Evolutionary conservation across 345 rosid species (phyloP), one percentile per base, ranked within the genome.

Genomic region (Linum usitatissimum): DNA sequence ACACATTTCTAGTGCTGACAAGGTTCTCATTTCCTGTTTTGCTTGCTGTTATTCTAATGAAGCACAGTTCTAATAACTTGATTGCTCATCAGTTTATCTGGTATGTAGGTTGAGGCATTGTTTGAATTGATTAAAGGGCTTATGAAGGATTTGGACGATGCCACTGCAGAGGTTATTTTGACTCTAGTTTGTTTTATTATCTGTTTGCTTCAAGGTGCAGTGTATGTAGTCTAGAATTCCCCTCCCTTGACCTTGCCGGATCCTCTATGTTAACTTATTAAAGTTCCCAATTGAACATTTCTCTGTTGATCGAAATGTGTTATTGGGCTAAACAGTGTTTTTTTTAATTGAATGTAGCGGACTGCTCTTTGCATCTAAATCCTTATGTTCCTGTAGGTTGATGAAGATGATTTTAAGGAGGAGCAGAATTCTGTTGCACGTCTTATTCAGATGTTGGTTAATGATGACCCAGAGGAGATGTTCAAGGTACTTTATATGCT

Each of bases 361-460:
- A 12, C 18, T 64, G 31, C 53, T 69, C 1, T 53, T 18, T 53
- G 9, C 31, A 7, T 57, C 14, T 55, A 7, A 40, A 18, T n/a
- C 45, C 13, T 57, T 69, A 63, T 30, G 65, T 42, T 18, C 62
- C 19, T 64, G 59, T 71, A 93, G 99, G 74, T 86, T 68, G 97
- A 90, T 76, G 91, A 87, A 81, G 96, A 93, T 66, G 97, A 93
- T 76, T 93, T 90, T 69, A 86, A 82, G 77, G 97, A 86, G 80
- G 97, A 90, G 80, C 99, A 93, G 76, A 90, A 84, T 80, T 86
- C 99, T 66, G 97, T 93, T 67, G 90, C 96, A 18, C 92, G 96
- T 61, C 92, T 93, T 60, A 88, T 86, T 78, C 96, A 90, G 80
- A 83, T 90, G 96, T 71, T 90, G 64, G 75, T 81, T 69, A 86